These are phyloP conservation scores for Drechslerella dactyloides DNA, from an alignment of 2,329 filamentous ascomycete species.

Conservation along the genomic window DNA sequence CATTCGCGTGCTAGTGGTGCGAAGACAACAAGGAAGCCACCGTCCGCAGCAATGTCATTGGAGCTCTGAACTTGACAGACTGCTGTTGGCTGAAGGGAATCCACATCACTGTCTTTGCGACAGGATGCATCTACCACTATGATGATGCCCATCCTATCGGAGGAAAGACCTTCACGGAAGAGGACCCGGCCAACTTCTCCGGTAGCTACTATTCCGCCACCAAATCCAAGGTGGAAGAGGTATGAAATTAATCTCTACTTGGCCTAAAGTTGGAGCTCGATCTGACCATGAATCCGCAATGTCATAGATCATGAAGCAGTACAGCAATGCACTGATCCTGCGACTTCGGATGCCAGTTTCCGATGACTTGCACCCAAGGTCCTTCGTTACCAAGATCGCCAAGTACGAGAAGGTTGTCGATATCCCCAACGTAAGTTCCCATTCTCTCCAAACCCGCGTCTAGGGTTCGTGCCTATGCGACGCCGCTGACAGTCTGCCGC, in stretches of 20 bases:
- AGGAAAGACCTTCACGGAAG: slow-evolving; percentile 68
- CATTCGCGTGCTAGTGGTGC: slow-evolving; percentile 62
- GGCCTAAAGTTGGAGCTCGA: background rate
- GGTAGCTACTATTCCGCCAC: slow-evolving; percentile 73
- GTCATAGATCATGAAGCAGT: slow-evolving; percentile 66
- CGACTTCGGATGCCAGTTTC: slow-evolving; percentile 73
- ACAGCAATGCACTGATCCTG: slow-evolving; percentile 68
- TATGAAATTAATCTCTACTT: slow-evolving; percentile 56
- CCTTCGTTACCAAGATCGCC: slow-evolving; percentile 73
- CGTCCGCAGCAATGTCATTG: slow-evolving; percentile 71
- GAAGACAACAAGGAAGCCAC: slow-evolving; percentile 73
- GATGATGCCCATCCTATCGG: slow-evolving; percentile 68
- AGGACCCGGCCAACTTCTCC: slow-evolving; percentile 69
- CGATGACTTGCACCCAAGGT: slow-evolving; percentile 70
- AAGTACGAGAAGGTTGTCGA: slow-evolving; percentile 71
- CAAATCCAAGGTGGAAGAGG: slow-evolving; percentile 70
- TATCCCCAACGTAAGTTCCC: slow-evolving; percentile 65
- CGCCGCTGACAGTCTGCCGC: background rate
- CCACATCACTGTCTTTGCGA: slow-evolving; percentile 71
- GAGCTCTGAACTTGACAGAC: slow-evolving; percentile 69
- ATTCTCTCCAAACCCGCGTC: background rate
- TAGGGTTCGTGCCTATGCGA: background rate
- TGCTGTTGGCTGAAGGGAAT: slow-evolving; percentile 66
- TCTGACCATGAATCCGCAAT: slow-evolving; percentile 13
- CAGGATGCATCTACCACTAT: slow-evolving; percentile 72